Evolutionary conservation across 176 grass and related monocot species (phyloP).

Genomic region (Aechmea fasciata): DNA sequence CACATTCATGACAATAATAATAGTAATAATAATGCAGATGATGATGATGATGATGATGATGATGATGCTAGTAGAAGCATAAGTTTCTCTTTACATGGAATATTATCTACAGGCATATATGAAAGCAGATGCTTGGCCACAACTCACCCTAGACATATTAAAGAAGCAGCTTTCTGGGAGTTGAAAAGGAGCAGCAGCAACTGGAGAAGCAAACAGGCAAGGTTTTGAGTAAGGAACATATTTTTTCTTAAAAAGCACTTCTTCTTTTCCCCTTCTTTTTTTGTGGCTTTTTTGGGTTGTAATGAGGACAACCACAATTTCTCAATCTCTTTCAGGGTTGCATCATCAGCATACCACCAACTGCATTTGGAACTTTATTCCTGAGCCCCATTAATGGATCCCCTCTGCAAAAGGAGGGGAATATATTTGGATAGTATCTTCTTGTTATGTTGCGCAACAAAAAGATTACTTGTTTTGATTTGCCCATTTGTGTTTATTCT

Average conservation of each 20-base stretch:
- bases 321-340: neutral
- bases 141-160: neutral
- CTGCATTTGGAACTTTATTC: neutral
- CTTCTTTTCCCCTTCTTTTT: no score
- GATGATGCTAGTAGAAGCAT: neutral
- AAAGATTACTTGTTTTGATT: neutral
- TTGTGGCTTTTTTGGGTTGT: no score
- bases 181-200: neutral
- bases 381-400: neutral
- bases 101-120: neutral
- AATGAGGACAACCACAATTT: neutral
- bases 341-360: neutral
- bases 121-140: constrained; percentile 7
- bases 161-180: neutral
- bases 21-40: no score
- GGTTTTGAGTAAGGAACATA: neutral
- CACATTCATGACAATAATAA: neutral
- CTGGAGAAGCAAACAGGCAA: neutral
- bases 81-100: neutral
- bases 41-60: no score
- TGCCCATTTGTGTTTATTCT: neutral
- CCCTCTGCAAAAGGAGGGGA: neutral
- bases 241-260: neutral
- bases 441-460: neutral
- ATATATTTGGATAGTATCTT: neutral